Evolutionary conservation across 345 rosid genomes (phyloP), one percentile per base, ranked within the genome.

Genomic region (Melaleuca quinquenervia): DNA sequence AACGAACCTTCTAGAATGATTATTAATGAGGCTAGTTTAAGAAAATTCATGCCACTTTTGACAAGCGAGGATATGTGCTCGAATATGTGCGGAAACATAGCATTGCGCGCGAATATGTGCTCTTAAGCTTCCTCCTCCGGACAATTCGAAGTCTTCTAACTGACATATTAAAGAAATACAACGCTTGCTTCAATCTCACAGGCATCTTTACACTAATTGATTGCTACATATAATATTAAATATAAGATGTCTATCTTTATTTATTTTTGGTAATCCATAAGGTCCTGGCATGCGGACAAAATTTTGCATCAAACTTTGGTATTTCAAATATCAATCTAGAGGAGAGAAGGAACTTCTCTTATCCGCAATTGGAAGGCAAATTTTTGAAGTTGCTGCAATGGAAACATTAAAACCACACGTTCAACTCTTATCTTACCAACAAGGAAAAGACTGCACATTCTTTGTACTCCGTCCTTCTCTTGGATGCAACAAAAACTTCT

Each of bases 31-130:
- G 98, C 90, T 44, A 89, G 58, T 88, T 93, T 97, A 70, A 96
- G 91, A 90, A 96, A 93, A 91, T 88, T 95, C 89, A 97, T 91
- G 87, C 97, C 92, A 60, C 90, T 93, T 91, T 96, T 97, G 86
- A 97, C 95, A 54, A 95, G 86, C 22, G 98, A 94, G 84, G 99
- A 96, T n/a, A n/a, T n/a, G n/a, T n/a, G n/a, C n/a, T n/a, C n/a
- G n/a, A 50, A 97, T 94, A 55, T 94, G 98, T 94, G 96, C 90
- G 94, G 84, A 78, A 93, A 92, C 86, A 92, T 89, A 82, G 93
- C 91, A 90, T 95, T 93, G 44, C 96, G 93, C 85, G 93, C 3
- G 99, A 97, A 89, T 92, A 90, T 49, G 91, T 89, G 90, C 92
- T 94, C 92, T 85, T 94, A 76, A 97, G 98, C 87, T 91, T 94